Evolutionary conservation across 768 basidiomycete genomes (phyloP).

Genomic region (Neoboletus subvelutipes): DNA sequence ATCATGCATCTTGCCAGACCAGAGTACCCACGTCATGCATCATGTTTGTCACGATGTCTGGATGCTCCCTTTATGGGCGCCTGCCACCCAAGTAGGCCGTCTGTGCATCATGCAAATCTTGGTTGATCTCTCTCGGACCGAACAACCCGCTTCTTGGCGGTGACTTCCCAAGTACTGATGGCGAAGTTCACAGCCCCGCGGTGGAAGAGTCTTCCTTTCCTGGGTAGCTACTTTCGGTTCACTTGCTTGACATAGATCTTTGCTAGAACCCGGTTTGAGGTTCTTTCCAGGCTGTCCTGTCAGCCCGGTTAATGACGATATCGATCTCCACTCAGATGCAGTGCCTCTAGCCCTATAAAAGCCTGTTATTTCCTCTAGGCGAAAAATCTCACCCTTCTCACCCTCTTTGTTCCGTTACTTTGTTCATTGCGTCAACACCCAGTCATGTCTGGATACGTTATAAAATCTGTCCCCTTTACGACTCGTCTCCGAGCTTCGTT

Average conservation of each 20-base stretch:
- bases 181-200: background rate
- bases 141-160: background rate
- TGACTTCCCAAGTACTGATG: background rate
- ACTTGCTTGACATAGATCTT: background rate
- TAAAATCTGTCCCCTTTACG: constrained; percentile 45
- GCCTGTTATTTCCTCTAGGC: background rate
- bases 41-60: background rate
- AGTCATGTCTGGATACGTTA: constrained; percentile 38
- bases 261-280: background rate
- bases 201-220: background rate
- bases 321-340: background rate
- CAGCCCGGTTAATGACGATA: background rate
- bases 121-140: background rate
- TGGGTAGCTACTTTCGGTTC: background rate
- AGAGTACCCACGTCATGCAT: background rate
- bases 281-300: background rate
- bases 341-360: constrained; percentile 21
- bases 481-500: constrained; percentile 39
- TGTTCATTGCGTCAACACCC: background rate
- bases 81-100: background rate
- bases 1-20: background rate
- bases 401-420: background rate
- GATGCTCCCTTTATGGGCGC: background rate
- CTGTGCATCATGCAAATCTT: background rate
- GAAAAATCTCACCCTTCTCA: background rate